phyloP scores from a whole-genome alignment of 2,329 filamentous ascomycete genomes.

The Fusarium bactridioides region DNA sequence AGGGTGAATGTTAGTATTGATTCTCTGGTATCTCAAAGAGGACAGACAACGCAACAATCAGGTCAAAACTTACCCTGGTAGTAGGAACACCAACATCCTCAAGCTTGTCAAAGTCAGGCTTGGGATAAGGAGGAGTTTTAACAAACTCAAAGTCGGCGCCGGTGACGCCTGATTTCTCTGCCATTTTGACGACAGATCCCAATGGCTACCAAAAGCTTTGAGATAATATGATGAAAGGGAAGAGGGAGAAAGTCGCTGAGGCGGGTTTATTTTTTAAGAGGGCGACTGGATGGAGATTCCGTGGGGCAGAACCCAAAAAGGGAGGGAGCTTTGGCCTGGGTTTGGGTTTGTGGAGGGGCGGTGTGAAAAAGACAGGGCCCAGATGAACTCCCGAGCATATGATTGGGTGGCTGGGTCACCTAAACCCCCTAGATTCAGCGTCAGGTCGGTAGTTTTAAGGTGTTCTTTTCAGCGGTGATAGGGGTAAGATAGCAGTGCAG shows the following conservation, averaged over 20 bases:
- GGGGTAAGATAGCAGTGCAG: constrained; percentile 2
- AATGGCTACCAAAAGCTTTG: constrained; percentile 39
- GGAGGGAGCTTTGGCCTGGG: constrained; percentile 28
- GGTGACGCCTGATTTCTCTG: constrained; percentile 44
- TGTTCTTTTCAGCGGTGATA: constrained; percentile 20
- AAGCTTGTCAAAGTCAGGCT: constrained; percentile 69
- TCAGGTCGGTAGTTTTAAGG: constrained; percentile 24
- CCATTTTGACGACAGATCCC: constrained; percentile 44
- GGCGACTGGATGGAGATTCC: constrained; percentile 16
- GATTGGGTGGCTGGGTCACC: constrained; percentile 8
- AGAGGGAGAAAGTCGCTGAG: constrained; percentile 14
- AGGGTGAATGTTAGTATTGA: neutral
- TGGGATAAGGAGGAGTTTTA: constrained; percentile 50
- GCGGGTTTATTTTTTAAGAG: constrained; percentile 34
- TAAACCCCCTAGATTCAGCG: constrained; percentile 14
- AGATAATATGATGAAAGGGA: constrained; percentile 22
- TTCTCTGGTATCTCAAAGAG: constrained; percentile 5
- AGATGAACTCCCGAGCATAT: neutral
- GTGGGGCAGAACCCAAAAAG: constrained; percentile 30
- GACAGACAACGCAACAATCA: constrained; percentile 31
- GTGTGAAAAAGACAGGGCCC: constrained; percentile 27
- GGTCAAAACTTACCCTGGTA: constrained; percentile 47
- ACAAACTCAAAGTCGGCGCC: constrained; percentile 53
- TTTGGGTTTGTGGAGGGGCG: constrained; percentile 27
- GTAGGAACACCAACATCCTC: constrained; percentile 65